Conservation (phyloP, 306 rosid genomes). For the Sicyos baderoa region DNA sequence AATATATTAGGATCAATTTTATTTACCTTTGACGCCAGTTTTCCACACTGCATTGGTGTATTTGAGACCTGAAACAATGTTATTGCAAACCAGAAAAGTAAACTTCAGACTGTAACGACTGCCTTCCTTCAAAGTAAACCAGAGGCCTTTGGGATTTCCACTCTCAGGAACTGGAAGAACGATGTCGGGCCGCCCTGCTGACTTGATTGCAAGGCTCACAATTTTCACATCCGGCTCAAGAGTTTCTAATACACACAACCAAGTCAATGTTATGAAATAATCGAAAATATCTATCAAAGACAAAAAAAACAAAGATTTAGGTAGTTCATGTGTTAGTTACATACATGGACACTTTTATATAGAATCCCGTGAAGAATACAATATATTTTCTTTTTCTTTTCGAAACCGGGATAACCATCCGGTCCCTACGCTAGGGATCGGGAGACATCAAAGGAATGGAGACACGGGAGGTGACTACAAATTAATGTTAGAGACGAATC, state of each 20-base stretch:
- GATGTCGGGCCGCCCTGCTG: constrained; percentile 62
- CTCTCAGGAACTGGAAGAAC: constrained; percentile 62
- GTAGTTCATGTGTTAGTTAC: too few species aligned
- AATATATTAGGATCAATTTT: too few species aligned
- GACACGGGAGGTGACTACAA: too few species aligned
- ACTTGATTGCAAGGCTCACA: constrained; percentile 67
- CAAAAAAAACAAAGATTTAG: too few species aligned
- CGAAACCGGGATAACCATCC: too few species aligned
- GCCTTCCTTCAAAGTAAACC: constrained; percentile 97
- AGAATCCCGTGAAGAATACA: too few species aligned
- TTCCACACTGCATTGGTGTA: constrained; percentile 90
- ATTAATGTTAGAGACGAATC: too few species aligned
- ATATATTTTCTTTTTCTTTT: too few species aligned
- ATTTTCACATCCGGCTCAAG: constrained; percentile 84
- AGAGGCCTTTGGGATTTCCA: constrained; percentile 69
- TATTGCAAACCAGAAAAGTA: constrained; percentile 65
- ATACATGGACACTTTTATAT: too few species aligned
- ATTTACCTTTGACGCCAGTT: constrained; percentile 66
- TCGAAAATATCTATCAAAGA: too few species aligned
- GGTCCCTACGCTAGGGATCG: too few species aligned
- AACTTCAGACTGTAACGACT: constrained; percentile 72
- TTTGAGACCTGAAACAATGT: constrained; percentile 90
- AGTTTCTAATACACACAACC: constrained; percentile 36
- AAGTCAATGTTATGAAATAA: background rate
- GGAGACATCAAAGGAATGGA: too few species aligned